Conservation (phyloP, 208 protist genomes). For the Leishmania turanica region DNA sequence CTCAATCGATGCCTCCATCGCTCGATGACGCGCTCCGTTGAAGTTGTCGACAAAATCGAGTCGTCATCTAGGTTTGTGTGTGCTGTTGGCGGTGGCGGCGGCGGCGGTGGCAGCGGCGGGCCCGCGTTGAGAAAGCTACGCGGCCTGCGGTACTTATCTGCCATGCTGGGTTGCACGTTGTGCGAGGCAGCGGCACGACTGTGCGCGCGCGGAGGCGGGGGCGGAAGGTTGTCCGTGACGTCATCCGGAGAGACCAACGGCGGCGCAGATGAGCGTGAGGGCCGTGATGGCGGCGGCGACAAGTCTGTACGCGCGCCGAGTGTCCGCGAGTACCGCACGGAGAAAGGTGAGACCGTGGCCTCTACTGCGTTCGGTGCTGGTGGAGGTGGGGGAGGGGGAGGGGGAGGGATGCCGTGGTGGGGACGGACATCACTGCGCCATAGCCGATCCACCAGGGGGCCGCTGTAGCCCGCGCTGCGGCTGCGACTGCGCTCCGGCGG, state of each 20-base stretch:
- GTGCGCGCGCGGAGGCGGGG: conserved; percentile 1
- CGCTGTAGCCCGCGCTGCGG: conserved; percentile 20
- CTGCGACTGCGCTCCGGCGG: conserved; percentile 14
- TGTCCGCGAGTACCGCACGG: conserved; percentile 9
- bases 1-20: conserved; percentile 12
- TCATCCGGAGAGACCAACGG: conserved; percentile 26
- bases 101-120: background rate
- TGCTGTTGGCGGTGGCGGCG: background rate
- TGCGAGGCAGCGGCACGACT: no score
- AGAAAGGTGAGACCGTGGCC: background rate
- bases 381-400: conserved; percentile 14
- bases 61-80: background rate
- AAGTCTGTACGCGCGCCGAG: background rate
- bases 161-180: background rate
- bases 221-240: conserved; percentile 15
- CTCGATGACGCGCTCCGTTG: conserved; percentile 13
- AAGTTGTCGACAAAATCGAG: conserved; percentile 21
- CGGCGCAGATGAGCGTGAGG: background rate
- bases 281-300: background rate
- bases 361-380: background rate
- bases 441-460: conserved; percentile 6
- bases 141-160: background rate
- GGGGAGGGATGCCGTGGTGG: conserved; percentile 10
- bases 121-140: background rate
- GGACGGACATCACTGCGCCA: conserved; percentile 2